Percentiles rank a stretch among this genome's conserved stretches.
phyloP scores from a whole-genome alignment of 768 basidiomycete species.

The Russula olivacea region DNA sequence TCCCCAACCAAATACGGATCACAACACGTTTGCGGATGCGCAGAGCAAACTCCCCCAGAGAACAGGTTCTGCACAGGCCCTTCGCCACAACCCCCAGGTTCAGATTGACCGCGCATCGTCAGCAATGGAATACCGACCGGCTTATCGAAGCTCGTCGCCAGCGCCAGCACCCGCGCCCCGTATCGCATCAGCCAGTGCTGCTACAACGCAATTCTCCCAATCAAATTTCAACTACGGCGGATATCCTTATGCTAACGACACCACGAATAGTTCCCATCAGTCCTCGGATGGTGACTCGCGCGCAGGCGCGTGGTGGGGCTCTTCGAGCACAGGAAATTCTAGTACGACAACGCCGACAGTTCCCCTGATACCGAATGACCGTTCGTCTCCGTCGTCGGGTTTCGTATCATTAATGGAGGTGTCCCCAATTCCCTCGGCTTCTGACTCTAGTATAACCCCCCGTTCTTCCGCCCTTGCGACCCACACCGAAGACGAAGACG shows the following conservation, averaged over 20 bases:
- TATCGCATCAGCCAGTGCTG: constrained; percentile 47
- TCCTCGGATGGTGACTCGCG: not conserved
- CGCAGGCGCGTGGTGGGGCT: constrained; percentile 55
- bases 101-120: constrained; percentile 70
- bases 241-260: constrained; percentile 18
- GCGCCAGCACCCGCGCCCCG: constrained; percentile 41
- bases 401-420: constrained; percentile 84
- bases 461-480: constrained; percentile 22
- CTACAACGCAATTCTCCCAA: constrained; percentile 47
- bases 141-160: constrained; percentile 45
- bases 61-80: constrained; percentile 65
- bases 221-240: constrained; percentile 32
- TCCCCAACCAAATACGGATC: constrained; percentile 48
- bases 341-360: constrained; percentile 58
- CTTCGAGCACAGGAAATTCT: constrained; percentile 37
- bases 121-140: constrained; percentile 64
- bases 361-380: constrained; percentile 52
- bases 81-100: constrained; percentile 42
- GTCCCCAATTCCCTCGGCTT: constrained; percentile 35
- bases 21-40: constrained; percentile 30
- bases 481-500: constrained; percentile 53
- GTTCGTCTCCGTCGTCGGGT: constrained; percentile 25
- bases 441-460: constrained; percentile 20
- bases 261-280: not conserved
- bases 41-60: constrained; percentile 44